These are phyloP conservation scores for Candida nanaspora DNA, from an alignment of 805 yeast species.

Conservation along the genomic window DNA sequence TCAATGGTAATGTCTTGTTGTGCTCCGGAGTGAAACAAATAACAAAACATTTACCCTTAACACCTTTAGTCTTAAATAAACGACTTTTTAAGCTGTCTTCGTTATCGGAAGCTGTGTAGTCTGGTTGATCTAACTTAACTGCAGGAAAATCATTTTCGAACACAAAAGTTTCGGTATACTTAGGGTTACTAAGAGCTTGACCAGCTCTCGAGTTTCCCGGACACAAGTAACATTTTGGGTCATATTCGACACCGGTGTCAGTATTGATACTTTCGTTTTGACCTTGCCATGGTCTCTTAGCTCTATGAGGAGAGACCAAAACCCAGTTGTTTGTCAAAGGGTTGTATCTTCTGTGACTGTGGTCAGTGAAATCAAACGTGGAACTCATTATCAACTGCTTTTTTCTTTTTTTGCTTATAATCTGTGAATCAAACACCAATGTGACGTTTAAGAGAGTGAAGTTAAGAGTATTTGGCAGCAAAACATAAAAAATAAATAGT, in stretches of 20 bases:
- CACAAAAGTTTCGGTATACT: conserved; percentile 48
- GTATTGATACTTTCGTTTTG: conserved; percentile 47
- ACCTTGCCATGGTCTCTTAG: conserved; percentile 79
- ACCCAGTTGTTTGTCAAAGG: conserved; percentile 66
- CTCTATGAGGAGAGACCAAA: conserved; percentile 68
- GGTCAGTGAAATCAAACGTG: conserved; percentile 42
- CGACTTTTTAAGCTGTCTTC: conserved; percentile 27
- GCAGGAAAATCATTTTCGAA: conserved; percentile 70
- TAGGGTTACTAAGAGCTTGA: conserved; percentile 51
- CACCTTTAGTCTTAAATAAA: conserved; percentile 49
- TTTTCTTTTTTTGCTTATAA: not conserved
- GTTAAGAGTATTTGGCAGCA: too few species aligned
- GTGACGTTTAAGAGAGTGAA: too few species aligned
- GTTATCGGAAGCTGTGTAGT: conserved; percentile 14
- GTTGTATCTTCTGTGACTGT: conserved; percentile 63
- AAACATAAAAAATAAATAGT: too few species aligned
- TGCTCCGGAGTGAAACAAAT: conserved; percentile 71
- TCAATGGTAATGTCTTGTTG: conserved; percentile 56
- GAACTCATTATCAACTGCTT: conserved; percentile 4
- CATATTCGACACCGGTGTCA: conserved; percentile 44
- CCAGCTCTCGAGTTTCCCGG: conserved; percentile 60
- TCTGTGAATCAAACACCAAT: too few species aligned
- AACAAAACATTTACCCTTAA: conserved; percentile 62
- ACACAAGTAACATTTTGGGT: conserved; percentile 62
- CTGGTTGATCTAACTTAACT: conserved; percentile 52